Percentiles rank a stretch among this genome's conserved stretches.
Conservation (phyloP, 1,284 basidiomycete genomes). For the Papiliotrema terrestris region DNA sequence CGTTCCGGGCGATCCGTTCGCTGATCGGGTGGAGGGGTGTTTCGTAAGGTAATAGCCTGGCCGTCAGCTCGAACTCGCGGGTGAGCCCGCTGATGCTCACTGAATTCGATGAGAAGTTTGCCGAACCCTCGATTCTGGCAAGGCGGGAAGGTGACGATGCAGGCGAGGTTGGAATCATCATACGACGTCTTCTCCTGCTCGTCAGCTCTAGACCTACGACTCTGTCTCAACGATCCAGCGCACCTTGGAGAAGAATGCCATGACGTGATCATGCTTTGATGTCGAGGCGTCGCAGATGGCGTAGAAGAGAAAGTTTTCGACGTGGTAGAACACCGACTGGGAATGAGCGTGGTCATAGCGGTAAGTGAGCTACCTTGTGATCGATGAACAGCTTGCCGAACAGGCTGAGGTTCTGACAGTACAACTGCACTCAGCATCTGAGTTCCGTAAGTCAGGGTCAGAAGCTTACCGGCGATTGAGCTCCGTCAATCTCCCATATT, state of each 20-base stretch:
- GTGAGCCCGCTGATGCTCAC: conserved; percentile 51
- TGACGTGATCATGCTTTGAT: conserved; percentile 70
- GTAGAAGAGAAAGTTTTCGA: conserved; percentile 72
- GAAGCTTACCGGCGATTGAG: conserved; percentile 68
- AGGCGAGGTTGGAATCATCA: conserved; percentile 95
- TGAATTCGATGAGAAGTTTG: conserved; percentile 97
- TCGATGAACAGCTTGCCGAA: conserved; percentile 99
- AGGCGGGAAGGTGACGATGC: conserved; percentile 92
- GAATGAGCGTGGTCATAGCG: conserved; percentile 1
- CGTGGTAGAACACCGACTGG: conserved; percentile 88
- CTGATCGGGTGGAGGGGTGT: conserved; percentile 38
- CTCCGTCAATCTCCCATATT: conserved; percentile 95
- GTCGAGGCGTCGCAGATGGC: conserved; percentile 78
- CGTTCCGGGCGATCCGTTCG: conserved; percentile 74
- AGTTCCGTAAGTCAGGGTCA: neutral
- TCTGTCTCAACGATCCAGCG: neutral
- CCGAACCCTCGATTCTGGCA: conserved; percentile 88
- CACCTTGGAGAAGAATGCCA: conserved; percentile 96
- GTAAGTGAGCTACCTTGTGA: conserved; percentile 59
- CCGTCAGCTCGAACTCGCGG: neutral
- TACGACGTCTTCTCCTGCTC: conserved; percentile 89
- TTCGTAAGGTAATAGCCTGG: conserved; percentile 87
- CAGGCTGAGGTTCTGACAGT: conserved; percentile 90
- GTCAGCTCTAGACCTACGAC: neutral
- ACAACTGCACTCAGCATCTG: conserved; percentile 59